A percentile compares a stretch with the other conserved stretches of the same genome.
phyloP scores from a whole-genome alignment of 1,139 yeast species.

The Kurtzmaniella quercitrusa region DNA sequence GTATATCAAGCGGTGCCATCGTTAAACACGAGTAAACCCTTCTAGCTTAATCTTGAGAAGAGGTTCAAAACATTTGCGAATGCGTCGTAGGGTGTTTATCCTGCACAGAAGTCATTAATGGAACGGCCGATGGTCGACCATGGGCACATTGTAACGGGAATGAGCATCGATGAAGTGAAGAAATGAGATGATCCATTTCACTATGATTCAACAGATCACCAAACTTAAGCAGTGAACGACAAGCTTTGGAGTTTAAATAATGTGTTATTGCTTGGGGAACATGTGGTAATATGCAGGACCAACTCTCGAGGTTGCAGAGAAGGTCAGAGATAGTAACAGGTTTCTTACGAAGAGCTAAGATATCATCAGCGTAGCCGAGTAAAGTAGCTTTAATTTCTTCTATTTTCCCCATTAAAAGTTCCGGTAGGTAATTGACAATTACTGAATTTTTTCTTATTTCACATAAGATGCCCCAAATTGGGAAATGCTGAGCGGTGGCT shows the following conservation, averaged over 20 bases:
- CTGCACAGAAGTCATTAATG: not conserved
- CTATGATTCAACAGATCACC: constrained; percentile 47
- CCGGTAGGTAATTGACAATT: constrained; percentile 42
- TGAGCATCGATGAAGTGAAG: constrained; percentile 41
- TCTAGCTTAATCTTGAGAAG: too few species aligned
- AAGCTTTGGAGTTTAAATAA: constrained; percentile 58
- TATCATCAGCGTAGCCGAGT: not conserved
- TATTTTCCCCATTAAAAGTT: not conserved
- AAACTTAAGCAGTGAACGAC: constrained; percentile 70
- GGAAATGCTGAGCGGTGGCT: constrained; percentile 26
- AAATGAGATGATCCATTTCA: constrained; percentile 46
- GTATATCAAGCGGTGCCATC: not conserved
- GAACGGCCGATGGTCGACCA: constrained; percentile 70
- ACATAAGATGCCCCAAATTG: constrained; percentile 32
- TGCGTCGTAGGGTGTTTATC: not conserved
- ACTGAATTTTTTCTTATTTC: constrained; percentile 9
- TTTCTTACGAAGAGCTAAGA: not conserved
- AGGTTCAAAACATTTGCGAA: not conserved
- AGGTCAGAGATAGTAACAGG: not conserved
- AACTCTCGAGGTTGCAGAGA: not conserved
- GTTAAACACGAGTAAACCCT: too few species aligned
- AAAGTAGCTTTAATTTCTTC: not conserved
- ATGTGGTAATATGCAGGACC: constrained; percentile 9
- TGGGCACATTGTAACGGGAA: constrained; percentile 84
- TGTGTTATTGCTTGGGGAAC: constrained; percentile 51